Evolutionary conservation across 129 eudicot species (phyloP).

Genomic region (Arctium lappa): DNA sequence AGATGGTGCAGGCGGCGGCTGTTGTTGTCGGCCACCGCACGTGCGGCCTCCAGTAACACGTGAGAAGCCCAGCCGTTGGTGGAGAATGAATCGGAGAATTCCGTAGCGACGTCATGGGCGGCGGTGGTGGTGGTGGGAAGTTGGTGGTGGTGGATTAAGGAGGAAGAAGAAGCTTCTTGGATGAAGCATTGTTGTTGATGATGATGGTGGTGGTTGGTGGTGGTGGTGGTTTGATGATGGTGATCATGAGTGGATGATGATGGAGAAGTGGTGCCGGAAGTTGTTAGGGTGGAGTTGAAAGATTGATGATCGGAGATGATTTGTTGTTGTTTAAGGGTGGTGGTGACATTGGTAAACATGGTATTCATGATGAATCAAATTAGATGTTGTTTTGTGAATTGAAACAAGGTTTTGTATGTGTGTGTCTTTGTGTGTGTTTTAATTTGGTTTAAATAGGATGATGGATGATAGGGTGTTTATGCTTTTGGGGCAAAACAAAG

Average conservation of each 20-base stretch:
- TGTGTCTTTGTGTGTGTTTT: neutral
- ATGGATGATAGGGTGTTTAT: neutral
- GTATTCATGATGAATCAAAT: neutral
- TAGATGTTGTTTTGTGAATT: neutral
- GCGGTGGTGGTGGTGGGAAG: neutral
- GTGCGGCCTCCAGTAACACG: slow-evolving; percentile 57
- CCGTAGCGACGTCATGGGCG: slow-evolving; percentile 48
- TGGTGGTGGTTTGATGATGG: neutral
- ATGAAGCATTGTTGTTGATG: neutral
- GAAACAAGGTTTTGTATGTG: neutral
- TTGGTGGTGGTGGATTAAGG: neutral
- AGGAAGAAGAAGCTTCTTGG: neutral
- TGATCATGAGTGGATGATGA: neutral
- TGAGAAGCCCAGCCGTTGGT: slow-evolving; percentile 63
- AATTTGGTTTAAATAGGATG: neutral
- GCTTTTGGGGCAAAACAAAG: neutral
- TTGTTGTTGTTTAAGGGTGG: neutral
- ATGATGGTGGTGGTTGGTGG: neutral
- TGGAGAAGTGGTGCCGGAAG: neutral
- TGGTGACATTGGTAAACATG: neutral
- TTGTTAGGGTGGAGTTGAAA: neutral
- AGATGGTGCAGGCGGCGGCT: slow-evolving; percentile 61
- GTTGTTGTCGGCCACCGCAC: slow-evolving; percentile 65
- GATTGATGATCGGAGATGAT: neutral
- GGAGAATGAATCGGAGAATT: slow-evolving; percentile 50